Evolutionary conservation across 2,329 filamentous ascomycete species (phyloP), one percentile per base, ranked within the genome.

Genomic region (Fusarium virguliforme): DNA sequence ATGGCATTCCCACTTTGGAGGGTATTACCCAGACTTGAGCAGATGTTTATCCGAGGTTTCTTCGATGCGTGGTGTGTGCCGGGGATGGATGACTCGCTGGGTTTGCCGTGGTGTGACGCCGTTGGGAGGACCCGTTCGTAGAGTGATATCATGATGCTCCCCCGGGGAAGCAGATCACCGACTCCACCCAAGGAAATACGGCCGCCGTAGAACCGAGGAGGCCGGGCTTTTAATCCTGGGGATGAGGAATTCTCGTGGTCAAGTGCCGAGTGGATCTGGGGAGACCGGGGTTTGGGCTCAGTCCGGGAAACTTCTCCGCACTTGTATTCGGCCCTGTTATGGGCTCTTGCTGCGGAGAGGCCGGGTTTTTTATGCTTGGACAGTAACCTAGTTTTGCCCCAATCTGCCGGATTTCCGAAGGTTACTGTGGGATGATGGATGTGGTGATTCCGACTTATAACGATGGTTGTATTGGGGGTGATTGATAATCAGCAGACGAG

Each of bases 161-260:
- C 18, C 68, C 63, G 61, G 58, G 54, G 60, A 37, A 34, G 24
- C 35, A 37, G 64, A 65, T 65, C 67, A 62, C 65, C 18, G 32
- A 13, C 24, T 62, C 61, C 64, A 70, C 60, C 28, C 10, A 12
- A 55, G 58, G 56, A 62, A 75, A 68, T 75, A 75, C 63, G 69
- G 60, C 73, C 73, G 73, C 15, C 50, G 62, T 74, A 64, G 59
- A 62, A 68, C 73, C 73, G 73, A 74, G 55, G 6, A 18, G 38
- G 5, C 73, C 67, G 71, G 62, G 32, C 50, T 70, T 75, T 62
- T 73, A 7, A 13, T 12, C 65, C 72, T 32, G 35, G 12, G 22
- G 34, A 34, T 41, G 55, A 46, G 59, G 41, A 18, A 54, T 54
- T 60, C 59, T 58, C 64, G 55, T 61, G 60, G 64, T 15, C 56